Evolutionary conservation across 805 yeast species (phyloP).

Genomic region (Diddensiella transvaalensis): DNA sequence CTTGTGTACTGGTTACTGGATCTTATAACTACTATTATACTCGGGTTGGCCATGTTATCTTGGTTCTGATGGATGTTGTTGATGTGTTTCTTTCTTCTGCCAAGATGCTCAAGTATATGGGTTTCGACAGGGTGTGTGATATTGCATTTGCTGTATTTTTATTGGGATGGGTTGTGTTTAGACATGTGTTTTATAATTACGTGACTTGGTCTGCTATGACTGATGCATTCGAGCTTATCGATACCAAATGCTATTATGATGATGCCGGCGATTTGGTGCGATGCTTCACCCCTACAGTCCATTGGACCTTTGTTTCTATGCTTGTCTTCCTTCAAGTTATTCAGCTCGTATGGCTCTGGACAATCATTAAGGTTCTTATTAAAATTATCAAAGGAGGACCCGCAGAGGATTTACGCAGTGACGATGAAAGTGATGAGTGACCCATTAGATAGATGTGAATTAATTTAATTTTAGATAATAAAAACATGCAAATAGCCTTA

Average conservation of each 20-base stretch:
- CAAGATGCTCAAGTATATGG: slow-evolving; percentile 72
- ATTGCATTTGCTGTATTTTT: slow-evolving; percentile 63
- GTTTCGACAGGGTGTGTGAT: slow-evolving; percentile 60
- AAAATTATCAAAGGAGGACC: slow-evolving; percentile 66
- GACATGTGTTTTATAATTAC: slow-evolving; percentile 73
- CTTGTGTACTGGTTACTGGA: slow-evolving; percentile 62
- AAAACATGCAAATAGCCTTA: not conserved
- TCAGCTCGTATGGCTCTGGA: slow-evolving; percentile 67
- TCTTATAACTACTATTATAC: slow-evolving; percentile 71
- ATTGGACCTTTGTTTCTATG: slow-evolving; percentile 47
- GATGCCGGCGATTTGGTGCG: slow-evolving; percentile 26
- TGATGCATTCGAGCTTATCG: slow-evolving; percentile 43
- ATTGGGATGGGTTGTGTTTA: slow-evolving; percentile 60
- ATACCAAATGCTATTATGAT: slow-evolving; percentile 25
- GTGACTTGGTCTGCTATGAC: slow-evolving; percentile 56
- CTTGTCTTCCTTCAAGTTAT: slow-evolving; percentile 65
- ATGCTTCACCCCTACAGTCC: slow-evolving; percentile 34
- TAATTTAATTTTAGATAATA: not conserved
- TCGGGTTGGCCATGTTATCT: slow-evolving; percentile 72
- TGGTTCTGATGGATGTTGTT: slow-evolving; percentile 78
- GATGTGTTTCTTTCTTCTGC: slow-evolving; percentile 72
- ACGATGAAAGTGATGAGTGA: slow-evolving; percentile 49
- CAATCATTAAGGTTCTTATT: slow-evolving; percentile 66
- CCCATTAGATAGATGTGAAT: too few species aligned
- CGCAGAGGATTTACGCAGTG: slow-evolving; percentile 87